phyloP scores from a whole-genome alignment of 768 basidiomycete genomes.

The Tricholoma saponaceum region DNA sequence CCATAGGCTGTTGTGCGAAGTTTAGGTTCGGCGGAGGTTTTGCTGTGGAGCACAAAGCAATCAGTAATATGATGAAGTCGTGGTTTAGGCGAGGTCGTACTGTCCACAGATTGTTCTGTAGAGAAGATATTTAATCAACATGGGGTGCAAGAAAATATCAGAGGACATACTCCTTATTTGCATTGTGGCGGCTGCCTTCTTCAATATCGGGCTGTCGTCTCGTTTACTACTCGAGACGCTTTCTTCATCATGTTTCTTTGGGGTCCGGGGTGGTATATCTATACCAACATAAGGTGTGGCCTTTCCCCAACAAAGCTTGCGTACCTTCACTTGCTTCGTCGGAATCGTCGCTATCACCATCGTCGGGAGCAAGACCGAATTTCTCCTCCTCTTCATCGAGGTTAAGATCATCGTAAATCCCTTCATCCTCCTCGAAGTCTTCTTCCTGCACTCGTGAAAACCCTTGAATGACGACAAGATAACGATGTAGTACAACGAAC shows the following conservation, averaged over 20 bases:
- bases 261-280: constrained; percentile 65
- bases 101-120: constrained; percentile 67
- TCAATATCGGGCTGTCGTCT: constrained; percentile 74
- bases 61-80: constrained; percentile 1
- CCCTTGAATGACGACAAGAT: constrained; percentile 1
- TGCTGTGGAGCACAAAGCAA: constrained; percentile 26
- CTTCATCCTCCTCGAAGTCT: constrained; percentile 95
- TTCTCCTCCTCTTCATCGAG: constrained; percentile 97
- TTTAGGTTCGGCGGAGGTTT: constrained; percentile 82
- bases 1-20: constrained; percentile 74
- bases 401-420: constrained; percentile 96
- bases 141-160: constrained; percentile 1
- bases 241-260: constrained; percentile 83
- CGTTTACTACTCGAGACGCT: constrained; percentile 70
- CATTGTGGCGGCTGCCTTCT: constrained; percentile 64
- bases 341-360: constrained; percentile 76
- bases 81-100: constrained; percentile 32
- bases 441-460: constrained; percentile 66
- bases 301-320: constrained; percentile 3
- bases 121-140: constrained; percentile 11
- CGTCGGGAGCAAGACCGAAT: constrained; percentile 75
- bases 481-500: constrained; percentile 46
- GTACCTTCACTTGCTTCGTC: constrained; percentile 72
- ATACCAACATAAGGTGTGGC: constrained; percentile 9
- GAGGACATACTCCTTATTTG: constrained; percentile 64